A percentile compares a stretch with the other conserved stretches of the same genome.
phyloP scores from a whole-genome alignment of 73 alveolate species.

The Paramecium octaurelia region DNA sequence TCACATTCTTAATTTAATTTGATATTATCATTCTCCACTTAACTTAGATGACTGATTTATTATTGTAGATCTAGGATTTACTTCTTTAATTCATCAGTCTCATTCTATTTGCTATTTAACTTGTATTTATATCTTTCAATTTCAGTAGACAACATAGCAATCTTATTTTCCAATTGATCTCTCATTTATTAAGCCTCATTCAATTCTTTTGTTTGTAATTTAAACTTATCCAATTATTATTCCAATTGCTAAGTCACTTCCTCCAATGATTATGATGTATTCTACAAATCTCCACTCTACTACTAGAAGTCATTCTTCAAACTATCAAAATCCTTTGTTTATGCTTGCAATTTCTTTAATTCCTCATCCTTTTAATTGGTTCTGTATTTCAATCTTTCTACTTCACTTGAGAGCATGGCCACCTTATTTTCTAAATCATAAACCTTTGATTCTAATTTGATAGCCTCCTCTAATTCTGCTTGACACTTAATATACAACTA shows the following conservation, averaged over 20 bases:
- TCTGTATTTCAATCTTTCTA: conserved; percentile 24
- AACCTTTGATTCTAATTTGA: neutral
- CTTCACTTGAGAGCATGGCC: conserved; percentile 39
- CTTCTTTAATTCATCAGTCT: neutral
- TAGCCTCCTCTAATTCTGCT: conserved; percentile 16
- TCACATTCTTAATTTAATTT: neutral
- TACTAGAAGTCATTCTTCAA: neutral
- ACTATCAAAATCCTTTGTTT: neutral
- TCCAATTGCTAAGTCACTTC: conserved; percentile 10
- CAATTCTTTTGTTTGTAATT: neutral
- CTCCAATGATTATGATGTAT: neutral
- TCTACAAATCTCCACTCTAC: neutral
- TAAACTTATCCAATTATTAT: neutral
- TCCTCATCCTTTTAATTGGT: conserved; percentile 9
- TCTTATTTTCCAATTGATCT: conserved; percentile 23
- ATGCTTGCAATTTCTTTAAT: neutral
- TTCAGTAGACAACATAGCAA: conserved; percentile 43
- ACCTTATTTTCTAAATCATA: conserved; percentile 49
- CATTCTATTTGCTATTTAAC: conserved; percentile 9
- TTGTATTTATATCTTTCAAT: conserved; percentile 19
- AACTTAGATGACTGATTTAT: neutral
- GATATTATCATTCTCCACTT: neutral
- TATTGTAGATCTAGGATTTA: neutral
- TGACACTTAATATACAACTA: neutral
- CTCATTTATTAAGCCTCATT: neutral